Conservation (phyloP, 2,329 filamentous ascomycete species). For the Lasiodiplodia hormozganensis region DNA sequence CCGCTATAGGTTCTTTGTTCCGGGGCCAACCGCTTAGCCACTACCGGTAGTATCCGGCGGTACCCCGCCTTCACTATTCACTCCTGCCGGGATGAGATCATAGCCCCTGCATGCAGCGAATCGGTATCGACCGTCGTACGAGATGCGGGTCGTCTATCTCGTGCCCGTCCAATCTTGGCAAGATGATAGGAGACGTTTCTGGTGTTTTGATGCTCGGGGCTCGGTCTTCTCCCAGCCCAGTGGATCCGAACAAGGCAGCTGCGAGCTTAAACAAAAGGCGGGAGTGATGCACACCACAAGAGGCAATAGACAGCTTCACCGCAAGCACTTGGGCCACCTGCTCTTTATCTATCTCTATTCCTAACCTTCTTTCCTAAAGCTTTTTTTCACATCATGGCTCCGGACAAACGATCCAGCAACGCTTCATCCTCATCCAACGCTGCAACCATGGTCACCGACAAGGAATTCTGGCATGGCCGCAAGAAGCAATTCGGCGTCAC, state of each 20-base stretch:
- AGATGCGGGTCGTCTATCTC: background rate
- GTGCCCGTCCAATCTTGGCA: background rate
- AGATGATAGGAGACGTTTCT: background rate
- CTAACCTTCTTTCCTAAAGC: background rate
- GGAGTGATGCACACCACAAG: background rate
- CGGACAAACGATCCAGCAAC: background rate
- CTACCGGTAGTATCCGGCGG: conserved; percentile 3
- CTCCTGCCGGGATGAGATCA: background rate
- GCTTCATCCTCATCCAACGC: background rate
- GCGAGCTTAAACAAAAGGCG: conserved; percentile 4
- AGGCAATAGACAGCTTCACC: background rate
- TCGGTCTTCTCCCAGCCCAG: background rate
- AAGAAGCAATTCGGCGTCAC: conserved; percentile 15
- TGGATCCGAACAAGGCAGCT: background rate
- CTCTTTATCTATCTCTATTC: background rate
- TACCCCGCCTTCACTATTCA: background rate
- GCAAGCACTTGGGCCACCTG: background rate
- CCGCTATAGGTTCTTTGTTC: background rate
- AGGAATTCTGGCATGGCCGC: conserved; percentile 20
- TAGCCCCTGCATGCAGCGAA: background rate
- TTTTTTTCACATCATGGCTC: background rate
- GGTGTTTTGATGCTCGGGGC: background rate
- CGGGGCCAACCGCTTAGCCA: background rate
- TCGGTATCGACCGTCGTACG: background rate
- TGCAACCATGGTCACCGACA: background rate